Conservation (phyloP, 2,329 filamentous ascomycete species). For the Trichoderma koningii region DNA sequence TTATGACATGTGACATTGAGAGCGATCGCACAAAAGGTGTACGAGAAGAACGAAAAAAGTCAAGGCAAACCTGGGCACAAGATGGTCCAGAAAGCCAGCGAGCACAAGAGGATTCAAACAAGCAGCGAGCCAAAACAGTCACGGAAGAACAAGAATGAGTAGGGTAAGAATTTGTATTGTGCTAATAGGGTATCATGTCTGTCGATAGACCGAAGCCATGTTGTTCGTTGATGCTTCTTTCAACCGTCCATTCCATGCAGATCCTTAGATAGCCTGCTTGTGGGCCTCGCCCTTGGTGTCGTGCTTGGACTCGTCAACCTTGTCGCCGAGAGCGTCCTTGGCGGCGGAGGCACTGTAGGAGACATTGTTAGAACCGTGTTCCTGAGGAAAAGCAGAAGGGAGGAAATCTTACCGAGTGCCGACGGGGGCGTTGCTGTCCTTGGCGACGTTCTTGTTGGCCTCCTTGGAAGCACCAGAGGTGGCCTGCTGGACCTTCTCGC, state of each 20-base stretch:
- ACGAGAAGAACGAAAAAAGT: too few relatives aligned
- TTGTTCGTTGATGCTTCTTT: neutral
- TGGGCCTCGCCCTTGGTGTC: slow-evolving; percentile 45
- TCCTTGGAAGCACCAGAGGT: slow-evolving; percentile 63
- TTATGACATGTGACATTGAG: too few relatives aligned
- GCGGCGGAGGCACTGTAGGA: slow-evolving; percentile 47
- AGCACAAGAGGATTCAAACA: too few relatives aligned
- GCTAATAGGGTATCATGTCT: slow-evolving; percentile 24
- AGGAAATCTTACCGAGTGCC: slow-evolving; percentile 52
- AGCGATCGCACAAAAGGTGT: too few relatives aligned
- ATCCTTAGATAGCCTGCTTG: slow-evolving; percentile 46
- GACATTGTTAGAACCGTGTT: neutral
- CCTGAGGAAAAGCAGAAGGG: rapidly evolving
- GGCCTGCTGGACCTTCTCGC: slow-evolving; percentile 62
- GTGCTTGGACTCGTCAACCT: slow-evolving; percentile 47
- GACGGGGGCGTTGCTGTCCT: slow-evolving; percentile 57
- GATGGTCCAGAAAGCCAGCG: too few relatives aligned
- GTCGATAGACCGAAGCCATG: neutral
- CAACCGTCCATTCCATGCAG: neutral
- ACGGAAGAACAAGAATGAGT: neutral
- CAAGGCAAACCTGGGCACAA: too few relatives aligned
- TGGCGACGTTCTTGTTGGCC: slow-evolving; percentile 69
- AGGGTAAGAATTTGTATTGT: slow-evolving; percentile 10
- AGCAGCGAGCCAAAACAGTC: too few relatives aligned
- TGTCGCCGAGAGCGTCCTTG: slow-evolving; percentile 53